A percentile compares a stretch with the other conserved stretches of the same genome.
Evolutionary conservation across 2,329 filamentous ascomycete genomes (phyloP).

Genomic region (Xenoacremonium recifei): DNA sequence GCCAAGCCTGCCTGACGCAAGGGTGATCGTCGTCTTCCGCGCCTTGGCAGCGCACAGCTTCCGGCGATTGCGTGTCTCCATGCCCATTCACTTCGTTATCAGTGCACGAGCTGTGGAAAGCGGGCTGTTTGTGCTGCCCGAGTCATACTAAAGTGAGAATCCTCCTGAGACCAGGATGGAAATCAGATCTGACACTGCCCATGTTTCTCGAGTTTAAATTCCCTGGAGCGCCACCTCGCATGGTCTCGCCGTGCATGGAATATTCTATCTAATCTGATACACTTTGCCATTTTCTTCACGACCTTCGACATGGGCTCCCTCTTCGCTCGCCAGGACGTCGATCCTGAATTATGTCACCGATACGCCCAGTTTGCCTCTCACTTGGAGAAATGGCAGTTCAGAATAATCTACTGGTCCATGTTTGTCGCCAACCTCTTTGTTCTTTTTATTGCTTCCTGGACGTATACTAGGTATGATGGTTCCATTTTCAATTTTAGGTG

Average conservation of each 20-base stretch:
- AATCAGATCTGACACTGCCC: constrained; percentile 6
- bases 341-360: constrained; percentile 31
- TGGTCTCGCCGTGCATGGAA: neutral
- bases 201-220: constrained; percentile 5
- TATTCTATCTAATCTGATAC: neutral
- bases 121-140: constrained; percentile 10
- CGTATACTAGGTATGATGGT: constrained; percentile 36
- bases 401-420: constrained; percentile 45
- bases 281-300: neutral
- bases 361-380: constrained; percentile 46
- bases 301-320: constrained; percentile 15
- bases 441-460: constrained; percentile 43
- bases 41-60: constrained; percentile 22
- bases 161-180: constrained; percentile 1
- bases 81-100: constrained; percentile 13
- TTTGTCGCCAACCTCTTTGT: constrained; percentile 44
- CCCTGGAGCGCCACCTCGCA: constrained; percentile 4
- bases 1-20: constrained; percentile 10
- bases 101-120: constrained; percentile 5
- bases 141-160: constrained; percentile 1
- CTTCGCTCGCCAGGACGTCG: constrained; percentile 13
- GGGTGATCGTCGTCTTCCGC: constrained; percentile 21
- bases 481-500: neutral
- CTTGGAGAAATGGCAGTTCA: constrained; percentile 41
- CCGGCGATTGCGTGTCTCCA: constrained; percentile 23